A percentile compares a stretch with the other conserved stretches of the same genome.
Evolutionary conservation across 257 asterid genomes (phyloP).

Genomic region (Ligustrum vulgare): DNA sequence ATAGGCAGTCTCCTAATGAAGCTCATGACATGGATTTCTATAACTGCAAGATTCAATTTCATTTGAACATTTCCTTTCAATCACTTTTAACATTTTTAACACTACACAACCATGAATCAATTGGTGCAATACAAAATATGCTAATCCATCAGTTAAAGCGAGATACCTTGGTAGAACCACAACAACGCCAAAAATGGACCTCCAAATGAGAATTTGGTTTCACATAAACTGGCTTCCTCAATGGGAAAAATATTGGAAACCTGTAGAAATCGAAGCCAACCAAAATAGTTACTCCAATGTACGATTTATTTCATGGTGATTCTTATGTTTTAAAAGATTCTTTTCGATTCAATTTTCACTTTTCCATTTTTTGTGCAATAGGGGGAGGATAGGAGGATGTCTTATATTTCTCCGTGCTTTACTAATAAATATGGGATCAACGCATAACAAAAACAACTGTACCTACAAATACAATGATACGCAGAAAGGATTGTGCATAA

Average conservation of each 20-base stretch:
- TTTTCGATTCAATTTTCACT: not conserved
- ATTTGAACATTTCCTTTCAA: no score
- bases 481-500: not conserved
- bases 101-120: not conserved
- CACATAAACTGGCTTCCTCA: slow-evolving; percentile 71
- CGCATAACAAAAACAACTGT: not conserved
- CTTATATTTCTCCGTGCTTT: no score
- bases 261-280: slow-evolving; percentile 31
- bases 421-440: not conserved
- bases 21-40: no score
- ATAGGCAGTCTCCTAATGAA: no score
- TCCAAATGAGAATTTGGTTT: slow-evolving; percentile 66
- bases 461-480: not conserved
- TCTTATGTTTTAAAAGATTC: not conserved
- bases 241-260: slow-evolving; percentile 95
- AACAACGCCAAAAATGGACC: slow-evolving; percentile 89
- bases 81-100: no score
- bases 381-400: no score
- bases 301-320: not conserved
- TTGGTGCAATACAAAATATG: not conserved
- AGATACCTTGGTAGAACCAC: slow-evolving; percentile 86
- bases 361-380: not conserved
- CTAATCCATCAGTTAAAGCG: not conserved
- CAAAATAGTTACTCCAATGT: slow-evolving; percentile 2
- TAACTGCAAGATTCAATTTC: no score